phyloP scores from a whole-genome alignment of 805 yeast genomes.

The Saccharomycopsis fodiens region DNA sequence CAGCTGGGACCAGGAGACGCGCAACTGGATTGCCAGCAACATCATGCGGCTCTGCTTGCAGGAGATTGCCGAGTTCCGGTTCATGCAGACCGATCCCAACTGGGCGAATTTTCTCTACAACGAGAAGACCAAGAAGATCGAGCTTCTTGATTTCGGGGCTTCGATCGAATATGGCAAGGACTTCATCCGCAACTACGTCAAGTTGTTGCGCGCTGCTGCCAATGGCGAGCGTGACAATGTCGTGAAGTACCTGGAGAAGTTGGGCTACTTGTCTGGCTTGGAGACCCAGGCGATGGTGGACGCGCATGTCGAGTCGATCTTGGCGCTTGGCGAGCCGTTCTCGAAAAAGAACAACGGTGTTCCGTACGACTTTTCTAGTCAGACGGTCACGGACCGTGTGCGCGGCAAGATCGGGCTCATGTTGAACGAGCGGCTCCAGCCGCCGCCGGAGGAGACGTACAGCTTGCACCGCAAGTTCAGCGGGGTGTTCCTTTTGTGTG shows the following conservation, averaged over 20 bases:
- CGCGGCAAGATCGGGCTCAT: constrained; percentile 80
- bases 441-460: constrained; percentile 98
- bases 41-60: constrained; percentile 80
- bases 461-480: constrained; percentile 92
- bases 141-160: constrained; percentile 92
- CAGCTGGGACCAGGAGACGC: constrained; percentile 63
- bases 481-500: constrained; percentile 87
- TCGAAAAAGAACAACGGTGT: constrained; percentile 41
- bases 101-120: constrained; percentile 97
- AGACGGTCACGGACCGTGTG: constrained; percentile 91
- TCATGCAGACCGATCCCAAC: constrained; percentile 98
- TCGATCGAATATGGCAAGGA: constrained; percentile 67
- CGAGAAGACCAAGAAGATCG: constrained; percentile 59
- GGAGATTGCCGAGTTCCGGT: constrained; percentile 77
- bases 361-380: constrained; percentile 66
- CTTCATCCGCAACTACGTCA: constrained; percentile 63
- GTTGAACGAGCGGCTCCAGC: constrained; percentile 86
- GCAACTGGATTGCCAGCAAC: constrained; percentile 74
- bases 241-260: constrained; percentile 53
- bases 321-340: constrained; percentile 92
- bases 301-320: constrained; percentile 86
- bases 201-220: constrained; percentile 69
- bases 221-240: constrained; percentile 56
- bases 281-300: constrained; percentile 83
- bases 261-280: constrained; percentile 88